Conservation (phyloP, 352 stramenopile species). For the Phytophthora multivora region DNA sequence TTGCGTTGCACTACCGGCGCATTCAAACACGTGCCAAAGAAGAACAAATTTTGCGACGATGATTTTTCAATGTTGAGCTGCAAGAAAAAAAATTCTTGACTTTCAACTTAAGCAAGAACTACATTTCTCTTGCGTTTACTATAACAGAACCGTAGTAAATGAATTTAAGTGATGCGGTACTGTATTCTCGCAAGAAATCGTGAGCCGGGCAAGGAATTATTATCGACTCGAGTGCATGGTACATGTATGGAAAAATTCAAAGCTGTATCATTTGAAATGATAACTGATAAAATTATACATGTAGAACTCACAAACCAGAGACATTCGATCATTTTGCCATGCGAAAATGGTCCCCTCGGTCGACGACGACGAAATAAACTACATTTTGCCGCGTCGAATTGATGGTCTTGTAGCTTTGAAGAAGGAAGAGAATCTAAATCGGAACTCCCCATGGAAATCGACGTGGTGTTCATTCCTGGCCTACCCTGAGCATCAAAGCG, state of each 20-base stretch:
- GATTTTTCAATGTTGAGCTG: conserved; percentile 4
- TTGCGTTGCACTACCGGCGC: conserved; percentile 1
- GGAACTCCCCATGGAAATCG: background rate
- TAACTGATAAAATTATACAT: conserved; percentile 34
- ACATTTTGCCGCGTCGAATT: background rate
- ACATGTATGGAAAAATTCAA: too few species aligned
- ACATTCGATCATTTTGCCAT: conserved; percentile 25
- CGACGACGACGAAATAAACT: conserved; percentile 11
- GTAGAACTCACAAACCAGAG: conserved; percentile 12
- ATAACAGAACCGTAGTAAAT: too few species aligned
- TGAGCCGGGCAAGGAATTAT: too few species aligned
- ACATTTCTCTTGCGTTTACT: too few species aligned
- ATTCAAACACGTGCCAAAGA: background rate
- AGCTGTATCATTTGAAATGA: conserved; percentile 5
- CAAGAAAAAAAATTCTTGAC: too few species aligned
- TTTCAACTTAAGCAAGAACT: too few species aligned
- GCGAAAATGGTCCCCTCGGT: conserved; percentile 5
- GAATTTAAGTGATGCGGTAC: too few species aligned
- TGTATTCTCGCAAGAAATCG: too few species aligned
- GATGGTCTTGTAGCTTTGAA: too few species aligned
- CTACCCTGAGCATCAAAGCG: background rate
- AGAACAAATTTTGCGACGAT: conserved; percentile 15
- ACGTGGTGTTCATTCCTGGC: too few species aligned
- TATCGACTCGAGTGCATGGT: too few species aligned
- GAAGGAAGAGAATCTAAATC: background rate